phyloP scores from a whole-genome alignment of 345 rosid genomes.

The Sapria himalayana region DNA sequence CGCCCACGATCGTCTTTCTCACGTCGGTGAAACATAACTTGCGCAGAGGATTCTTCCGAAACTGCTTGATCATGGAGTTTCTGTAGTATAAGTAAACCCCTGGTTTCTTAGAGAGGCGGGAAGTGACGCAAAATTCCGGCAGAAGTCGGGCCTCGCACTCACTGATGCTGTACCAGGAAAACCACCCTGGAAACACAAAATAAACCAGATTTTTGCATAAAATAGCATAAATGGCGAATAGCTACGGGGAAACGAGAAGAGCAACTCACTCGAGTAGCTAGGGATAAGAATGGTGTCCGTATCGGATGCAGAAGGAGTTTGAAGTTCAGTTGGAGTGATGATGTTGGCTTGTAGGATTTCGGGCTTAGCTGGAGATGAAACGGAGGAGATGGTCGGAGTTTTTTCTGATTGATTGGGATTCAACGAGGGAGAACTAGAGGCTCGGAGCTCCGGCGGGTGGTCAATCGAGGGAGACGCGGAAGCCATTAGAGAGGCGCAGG shows the following conservation, averaged over 20 bases:
- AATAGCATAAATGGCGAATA: neutral
- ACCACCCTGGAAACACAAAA: slow-evolving; percentile 36
- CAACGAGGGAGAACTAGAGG: no score
- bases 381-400: slow-evolving; percentile 5
- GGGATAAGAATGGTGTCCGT: slow-evolving; percentile 34
- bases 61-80: slow-evolving; percentile 53
- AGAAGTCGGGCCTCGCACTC: slow-evolving; percentile 60
- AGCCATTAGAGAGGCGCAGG: no score
- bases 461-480: no score
- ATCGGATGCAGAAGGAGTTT: slow-evolving; percentile 16
- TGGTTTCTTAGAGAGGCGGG: slow-evolving; percentile 46
- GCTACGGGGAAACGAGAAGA: neutral
- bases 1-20: slow-evolving; percentile 55
- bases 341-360: slow-evolving; percentile 11
- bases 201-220: no score
- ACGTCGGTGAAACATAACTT: slow-evolving; percentile 74
- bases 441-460: no score
- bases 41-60: slow-evolving; percentile 31
- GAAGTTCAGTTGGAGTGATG: slow-evolving; percentile 8
- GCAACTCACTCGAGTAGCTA: slow-evolving; percentile 62
- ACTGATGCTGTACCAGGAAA: slow-evolving; percentile 36
- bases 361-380: slow-evolving; percentile 9
- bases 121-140: slow-evolving; percentile 60
- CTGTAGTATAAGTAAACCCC: slow-evolving; percentile 38
- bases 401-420: no score